Evolutionary conservation across 2,329 filamentous ascomycete genomes (phyloP), one percentile per base, ranked within the genome.

Genomic region (Neobulgaria alba): DNA sequence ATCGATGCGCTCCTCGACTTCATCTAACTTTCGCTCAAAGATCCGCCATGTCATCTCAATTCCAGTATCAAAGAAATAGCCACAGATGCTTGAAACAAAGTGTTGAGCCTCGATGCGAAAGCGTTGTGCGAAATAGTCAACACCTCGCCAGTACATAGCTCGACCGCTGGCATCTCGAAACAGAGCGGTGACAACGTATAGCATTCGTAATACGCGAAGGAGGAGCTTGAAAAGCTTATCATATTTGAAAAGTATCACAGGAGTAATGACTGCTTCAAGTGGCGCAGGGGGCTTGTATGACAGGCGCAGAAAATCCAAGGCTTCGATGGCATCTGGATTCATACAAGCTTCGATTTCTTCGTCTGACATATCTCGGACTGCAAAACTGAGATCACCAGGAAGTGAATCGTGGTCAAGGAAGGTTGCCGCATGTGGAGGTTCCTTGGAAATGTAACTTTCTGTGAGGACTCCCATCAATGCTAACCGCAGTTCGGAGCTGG

Each of bases 301-400:
- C 5, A 98, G 67, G 2, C 86, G 78, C 12, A 98, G 68, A 56
- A 98, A 96, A 61, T 96, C 92, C n/a, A 96, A 69, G 0, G 92
- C 92, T 57, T 90, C 80, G 14, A 96, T 72, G 0, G 82, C 83
- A 57, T 85, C 75, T 0, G 87, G 80, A 53, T 96, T 77, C 70
- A 93, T 80, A 61, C 88, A 90, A 47, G 74, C 79, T 38, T 87
- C 77, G 35, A 95, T 85, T 52, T 95, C 88, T 34, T 82, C 79
- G 5, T 78, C 70, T 0, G 79, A 73, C 47, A 96, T 71, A 51
- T 90, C 82, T 29, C 92, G 82, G 17, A 98, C 82, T 0, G 85
- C 78, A 58, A 98, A 96, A 60, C 79, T 85, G 20, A 89, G 63
- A 17, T 81, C 77, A 0, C 83, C 82, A 0, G 82, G 82, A 2